Conservation (phyloP, 1,139 yeast species). For the Yamadazyma conglobata region DNA sequence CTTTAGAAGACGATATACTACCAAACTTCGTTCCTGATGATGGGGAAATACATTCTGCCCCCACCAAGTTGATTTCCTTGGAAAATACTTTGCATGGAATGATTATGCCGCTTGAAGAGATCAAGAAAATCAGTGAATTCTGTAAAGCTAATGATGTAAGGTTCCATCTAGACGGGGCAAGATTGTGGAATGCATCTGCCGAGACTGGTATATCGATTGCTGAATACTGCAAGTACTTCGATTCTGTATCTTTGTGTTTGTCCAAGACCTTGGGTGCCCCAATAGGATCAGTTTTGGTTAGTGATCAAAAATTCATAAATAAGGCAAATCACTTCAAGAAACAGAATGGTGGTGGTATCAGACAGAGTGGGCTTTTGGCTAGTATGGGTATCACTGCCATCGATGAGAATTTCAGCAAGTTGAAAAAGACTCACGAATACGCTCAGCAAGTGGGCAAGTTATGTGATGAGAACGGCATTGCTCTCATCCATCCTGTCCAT, state of each 20-base stretch:
- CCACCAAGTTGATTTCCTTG: slow-evolving; percentile 44
- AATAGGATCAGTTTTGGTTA: slow-evolving; percentile 42
- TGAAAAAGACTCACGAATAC: slow-evolving; percentile 59
- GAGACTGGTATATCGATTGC: slow-evolving; percentile 37
- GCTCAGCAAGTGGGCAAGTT: slow-evolving; percentile 67
- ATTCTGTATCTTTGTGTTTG: slow-evolving; percentile 44
- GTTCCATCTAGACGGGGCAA: slow-evolving; percentile 46
- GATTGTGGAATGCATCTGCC: slow-evolving; percentile 46
- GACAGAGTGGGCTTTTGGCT: slow-evolving; percentile 44
- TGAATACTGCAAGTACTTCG: slow-evolving; percentile 40
- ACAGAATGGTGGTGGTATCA: slow-evolving; percentile 47
- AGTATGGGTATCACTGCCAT: slow-evolving; percentile 63
- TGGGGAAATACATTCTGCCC: slow-evolving; percentile 47
- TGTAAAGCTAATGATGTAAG: slow-evolving; percentile 32
- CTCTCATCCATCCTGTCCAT: slow-evolving; percentile 71
- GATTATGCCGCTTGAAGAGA: slow-evolving; percentile 41
- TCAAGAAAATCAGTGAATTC: slow-evolving; percentile 34
- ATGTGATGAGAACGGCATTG: slow-evolving; percentile 46
- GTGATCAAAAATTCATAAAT: slow-evolving; percentile 26
- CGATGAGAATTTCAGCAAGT: slow-evolving; percentile 64
- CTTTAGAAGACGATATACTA: slow-evolving; percentile 69
- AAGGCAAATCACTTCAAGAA: slow-evolving; percentile 48
- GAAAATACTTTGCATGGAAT: slow-evolving; percentile 48
- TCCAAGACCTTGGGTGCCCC: slow-evolving; percentile 48
- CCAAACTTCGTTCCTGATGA: slow-evolving; percentile 60